These are phyloP conservation scores for Alternaria solani DNA, from an alignment of 2,329 filamentous ascomycete species.

Conservation along the genomic window DNA sequence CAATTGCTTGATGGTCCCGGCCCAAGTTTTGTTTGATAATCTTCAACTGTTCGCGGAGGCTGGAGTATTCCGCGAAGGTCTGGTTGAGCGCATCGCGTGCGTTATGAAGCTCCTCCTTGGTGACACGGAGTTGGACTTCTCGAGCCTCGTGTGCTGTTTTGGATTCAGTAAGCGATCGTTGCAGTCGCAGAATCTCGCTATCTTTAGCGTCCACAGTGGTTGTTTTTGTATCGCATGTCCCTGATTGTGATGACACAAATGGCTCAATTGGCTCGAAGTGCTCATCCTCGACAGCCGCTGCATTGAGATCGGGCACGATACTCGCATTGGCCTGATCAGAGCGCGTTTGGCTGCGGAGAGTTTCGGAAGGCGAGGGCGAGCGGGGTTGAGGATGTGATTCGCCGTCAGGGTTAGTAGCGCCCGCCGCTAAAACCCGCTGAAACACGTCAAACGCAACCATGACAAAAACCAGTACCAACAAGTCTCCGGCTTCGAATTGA, in stretches of 20 bases:
- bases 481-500: slow-evolving; percentile 27
- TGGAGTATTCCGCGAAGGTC: slow-evolving; percentile 41
- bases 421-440: slow-evolving; percentile 25
- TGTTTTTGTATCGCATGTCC: slow-evolving; percentile 12
- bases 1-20: slow-evolving; percentile 43
- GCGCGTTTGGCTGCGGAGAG: slow-evolving; percentile 29
- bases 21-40: slow-evolving; percentile 41
- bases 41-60: slow-evolving; percentile 42
- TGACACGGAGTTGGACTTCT: slow-evolving; percentile 35
- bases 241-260: slow-evolving; percentile 11
- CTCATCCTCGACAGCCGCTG: slow-evolving; percentile 17
- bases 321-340: slow-evolving; percentile 28
- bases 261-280: slow-evolving; percentile 5
- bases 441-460: slow-evolving; percentile 46
- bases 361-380: slow-evolving; percentile 37
- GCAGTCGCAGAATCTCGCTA: slow-evolving; percentile 41
- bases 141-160: slow-evolving; percentile 39
- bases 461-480: slow-evolving; percentile 38
- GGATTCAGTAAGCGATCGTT: slow-evolving; percentile 33
- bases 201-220: slow-evolving; percentile 29
- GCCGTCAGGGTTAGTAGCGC: slow-evolving; percentile 19
- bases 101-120: slow-evolving; percentile 38
- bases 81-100: slow-evolving; percentile 40
- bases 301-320: slow-evolving; percentile 12
- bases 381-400: slow-evolving; percentile 25